phyloP scores from a whole-genome alignment of 176 grass and related monocot genomes.

The Typha latifolia region DNA sequence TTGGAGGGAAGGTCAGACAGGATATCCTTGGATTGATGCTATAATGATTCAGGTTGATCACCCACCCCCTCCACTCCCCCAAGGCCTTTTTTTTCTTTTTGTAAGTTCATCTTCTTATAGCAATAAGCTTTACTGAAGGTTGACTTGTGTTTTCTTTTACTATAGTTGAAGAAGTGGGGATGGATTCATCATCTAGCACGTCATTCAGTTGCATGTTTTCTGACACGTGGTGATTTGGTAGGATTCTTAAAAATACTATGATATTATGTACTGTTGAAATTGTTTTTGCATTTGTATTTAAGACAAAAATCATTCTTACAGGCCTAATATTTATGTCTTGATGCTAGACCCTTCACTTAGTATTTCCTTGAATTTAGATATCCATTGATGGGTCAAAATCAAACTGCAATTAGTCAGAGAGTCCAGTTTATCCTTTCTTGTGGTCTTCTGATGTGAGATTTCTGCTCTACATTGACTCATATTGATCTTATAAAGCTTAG shows the following conservation, averaged over 20 bases:
- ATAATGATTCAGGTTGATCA: slow-evolving; percentile 84
- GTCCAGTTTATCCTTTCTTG: no score
- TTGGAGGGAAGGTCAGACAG: slow-evolving; percentile 76
- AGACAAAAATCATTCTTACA: no score
- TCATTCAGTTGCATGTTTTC: slow-evolving; percentile 91
- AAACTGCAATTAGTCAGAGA: no score
- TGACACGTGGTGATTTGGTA: slow-evolving; percentile 86
- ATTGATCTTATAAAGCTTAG: no score
- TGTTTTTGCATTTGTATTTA: neutral
- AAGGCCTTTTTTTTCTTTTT: neutral
- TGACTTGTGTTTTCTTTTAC: slow-evolving; percentile 3
- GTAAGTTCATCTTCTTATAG: slow-evolving; percentile 8
- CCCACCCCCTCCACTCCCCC: neutral
- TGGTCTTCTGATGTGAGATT: no score
- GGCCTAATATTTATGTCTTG: no score
- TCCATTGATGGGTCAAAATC: no score
- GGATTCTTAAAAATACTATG: neutral
- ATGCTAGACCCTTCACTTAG: no score
- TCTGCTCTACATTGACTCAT: no score
- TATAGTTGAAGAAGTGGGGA: slow-evolving; percentile 71
- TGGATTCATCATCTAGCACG: slow-evolving; percentile 98
- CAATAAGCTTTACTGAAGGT: neutral
- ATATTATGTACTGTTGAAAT: neutral
- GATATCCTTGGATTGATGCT: slow-evolving; percentile 96
- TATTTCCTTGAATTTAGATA: no score